These are phyloP conservation scores for Pharus latifolius DNA, from an alignment of 176 grass and related monocot genomes.

Conservation along the genomic window DNA sequence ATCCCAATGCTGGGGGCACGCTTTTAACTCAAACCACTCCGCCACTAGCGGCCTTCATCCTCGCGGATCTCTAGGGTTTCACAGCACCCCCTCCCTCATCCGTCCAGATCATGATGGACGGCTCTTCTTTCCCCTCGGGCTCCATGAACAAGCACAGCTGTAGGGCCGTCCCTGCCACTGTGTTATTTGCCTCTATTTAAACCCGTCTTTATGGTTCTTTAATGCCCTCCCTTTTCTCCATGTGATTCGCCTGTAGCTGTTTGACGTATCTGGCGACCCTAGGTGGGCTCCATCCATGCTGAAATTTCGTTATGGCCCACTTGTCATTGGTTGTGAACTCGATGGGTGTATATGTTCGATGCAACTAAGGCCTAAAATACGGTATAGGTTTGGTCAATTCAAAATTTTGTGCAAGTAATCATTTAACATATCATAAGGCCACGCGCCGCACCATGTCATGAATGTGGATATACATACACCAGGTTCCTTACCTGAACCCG, in stretches of 20 bases:
- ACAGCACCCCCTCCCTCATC: not conserved
- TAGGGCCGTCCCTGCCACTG: not conserved
- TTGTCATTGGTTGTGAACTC: not conserved
- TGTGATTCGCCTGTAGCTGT: not conserved
- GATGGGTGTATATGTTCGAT: no score
- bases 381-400: not conserved
- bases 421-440: conserved; percentile 51
- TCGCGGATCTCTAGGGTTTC: not conserved
- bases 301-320: not conserved
- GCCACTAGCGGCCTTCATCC: not conserved
- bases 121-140: not conserved
- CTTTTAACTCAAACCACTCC: not conserved
- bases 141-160: not conserved
- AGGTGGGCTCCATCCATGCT: not conserved
- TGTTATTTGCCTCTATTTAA: not conserved
- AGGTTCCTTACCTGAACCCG: not conserved
- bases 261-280: not conserved
- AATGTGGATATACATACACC: conserved; percentile 7
- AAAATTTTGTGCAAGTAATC: conserved; percentile 21
- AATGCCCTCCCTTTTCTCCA: not conserved
- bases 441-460: not conserved
- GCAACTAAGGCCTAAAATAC: not conserved
- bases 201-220: conserved; percentile 20
- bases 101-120: not conserved
- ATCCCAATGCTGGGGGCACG: not conserved